These are phyloP conservation scores for Anthracocystis setariae DNA, from an alignment of 1,284 basidiomycete species.

Conservation along the genomic window DNA sequence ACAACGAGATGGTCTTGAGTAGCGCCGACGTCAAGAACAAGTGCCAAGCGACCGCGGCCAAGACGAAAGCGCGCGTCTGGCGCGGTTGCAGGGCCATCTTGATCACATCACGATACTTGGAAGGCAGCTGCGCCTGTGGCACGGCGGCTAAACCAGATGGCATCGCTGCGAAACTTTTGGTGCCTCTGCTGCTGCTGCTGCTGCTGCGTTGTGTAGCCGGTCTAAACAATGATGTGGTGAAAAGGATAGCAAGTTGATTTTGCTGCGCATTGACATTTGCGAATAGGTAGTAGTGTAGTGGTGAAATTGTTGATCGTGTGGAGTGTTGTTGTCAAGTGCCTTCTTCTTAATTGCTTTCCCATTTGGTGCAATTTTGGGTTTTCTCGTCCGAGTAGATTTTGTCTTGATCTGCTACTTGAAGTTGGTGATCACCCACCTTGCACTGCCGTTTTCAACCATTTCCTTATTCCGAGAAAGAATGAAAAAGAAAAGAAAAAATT, in stretches of 20 bases:
- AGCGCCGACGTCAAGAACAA: constrained; percentile 28
- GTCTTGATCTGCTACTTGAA: too few relatives aligned
- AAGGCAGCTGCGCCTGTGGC: constrained; percentile 45
- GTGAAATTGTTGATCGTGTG: background rate
- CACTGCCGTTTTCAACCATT: background rate
- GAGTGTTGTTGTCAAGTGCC: background rate
- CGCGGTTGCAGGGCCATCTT: constrained; percentile 50
- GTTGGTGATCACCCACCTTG: constrained; percentile 23
- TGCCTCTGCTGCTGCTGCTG: background rate
- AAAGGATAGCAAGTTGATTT: background rate
- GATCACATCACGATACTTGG: constrained; percentile 42
- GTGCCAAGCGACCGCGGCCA: constrained; percentile 38
- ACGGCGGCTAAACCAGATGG: constrained; percentile 30
- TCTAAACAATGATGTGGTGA: background rate
- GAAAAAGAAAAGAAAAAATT: constrained; percentile 7
- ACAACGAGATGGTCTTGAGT: constrained; percentile 13
- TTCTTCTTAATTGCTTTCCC: background rate
- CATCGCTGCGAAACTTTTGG: constrained; percentile 10
- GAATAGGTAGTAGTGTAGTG: too few relatives aligned
- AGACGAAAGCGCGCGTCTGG: constrained; percentile 54
- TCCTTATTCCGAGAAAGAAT: constrained; percentile 30
- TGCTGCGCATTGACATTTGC: background rate
- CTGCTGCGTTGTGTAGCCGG: too few relatives aligned
- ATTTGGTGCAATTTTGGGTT: too few relatives aligned
- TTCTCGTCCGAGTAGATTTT: constrained; percentile 26